Evolutionary conservation across 768 basidiomycete species (phyloP), one percentile per base, ranked within the genome.

Genomic region (Crucibulum laeve): DNA sequence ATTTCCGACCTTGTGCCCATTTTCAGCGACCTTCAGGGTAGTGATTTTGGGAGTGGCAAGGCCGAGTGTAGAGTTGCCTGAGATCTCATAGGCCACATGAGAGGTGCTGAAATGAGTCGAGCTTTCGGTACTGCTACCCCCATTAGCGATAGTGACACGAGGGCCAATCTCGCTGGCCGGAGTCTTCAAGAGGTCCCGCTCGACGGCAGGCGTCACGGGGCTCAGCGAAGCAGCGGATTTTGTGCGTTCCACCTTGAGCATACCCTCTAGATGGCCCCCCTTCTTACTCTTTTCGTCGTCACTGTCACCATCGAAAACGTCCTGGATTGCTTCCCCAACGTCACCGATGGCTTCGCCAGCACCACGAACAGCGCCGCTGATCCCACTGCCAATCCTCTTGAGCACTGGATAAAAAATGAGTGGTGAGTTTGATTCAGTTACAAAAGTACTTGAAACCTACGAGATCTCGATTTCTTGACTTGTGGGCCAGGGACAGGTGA

Each of bases 391-490:
- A 7, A 43, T 22, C 24, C 34, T 43, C 25, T 25, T 8, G 10
- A 43, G 42, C n/a, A 43, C 42, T 43, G 24, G 11, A 40, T 40
- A 8, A 8, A 8, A 22, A 35, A 43, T 17, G 17, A 40, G 21
- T 11, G 10, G n/a, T 14, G 36, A 18, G 11, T 34, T 18, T 23
- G 33, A 14, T 7, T 26, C 7, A 28, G 14, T 11, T 8, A 22
- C 11, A 19, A 25, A 11, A 25, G 8, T 11, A 14, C 28, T 32
- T 10, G 13, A 18, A 18, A 43, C 42, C 11, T 40, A 45, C 44
- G 24, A 18, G 44, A 45, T 19, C 28, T 39, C 13, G 44, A 40
- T 25, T 45, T 45, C 35, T 21, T 7, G 10, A 24, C 4, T 25
- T 38, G 14, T n/a, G 39, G 33, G n/a, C 42, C 32, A 22, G 13